These are phyloP conservation scores for Fusarium subtropicale DNA, from an alignment of 2,329 filamentous ascomycete species.

Conservation along the genomic window DNA sequence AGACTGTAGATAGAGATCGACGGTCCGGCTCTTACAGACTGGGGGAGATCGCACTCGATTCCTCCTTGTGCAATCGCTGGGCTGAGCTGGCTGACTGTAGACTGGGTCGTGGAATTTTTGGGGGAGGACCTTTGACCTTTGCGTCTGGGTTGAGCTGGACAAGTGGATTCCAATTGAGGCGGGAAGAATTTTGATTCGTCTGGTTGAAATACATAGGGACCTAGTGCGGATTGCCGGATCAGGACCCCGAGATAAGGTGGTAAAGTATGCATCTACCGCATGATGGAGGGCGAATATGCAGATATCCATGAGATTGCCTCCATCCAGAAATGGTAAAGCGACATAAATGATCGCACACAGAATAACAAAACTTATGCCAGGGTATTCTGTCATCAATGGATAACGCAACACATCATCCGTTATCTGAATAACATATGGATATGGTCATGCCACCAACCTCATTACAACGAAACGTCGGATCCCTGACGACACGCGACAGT, in stretches of 20 bases:
- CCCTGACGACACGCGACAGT: slow-evolving; percentile 40
- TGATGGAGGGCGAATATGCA: rapidly evolving
- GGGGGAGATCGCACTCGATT: slow-evolving; percentile 35
- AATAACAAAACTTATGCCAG: rapidly evolving
- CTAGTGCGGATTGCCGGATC: slow-evolving; percentile 12
- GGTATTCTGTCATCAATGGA: slow-evolving; percentile 2
- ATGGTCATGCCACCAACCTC: neutral
- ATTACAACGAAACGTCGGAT: slow-evolving; percentile 17
- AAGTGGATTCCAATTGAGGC: slow-evolving; percentile 18
- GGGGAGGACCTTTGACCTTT: slow-evolving; percentile 31
- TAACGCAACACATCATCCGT: too few relatives aligned
- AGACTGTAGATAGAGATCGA: slow-evolving; percentile 30
- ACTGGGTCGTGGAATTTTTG: slow-evolving; percentile 31
- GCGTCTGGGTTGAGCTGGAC: slow-evolving; percentile 22
- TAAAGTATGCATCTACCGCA: slow-evolving; percentile 12
- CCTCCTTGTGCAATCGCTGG: slow-evolving; percentile 23
- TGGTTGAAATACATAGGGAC: neutral
- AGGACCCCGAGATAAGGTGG: slow-evolving; percentile 31
- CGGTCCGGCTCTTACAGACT: slow-evolving; percentile 37
- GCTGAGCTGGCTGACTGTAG: neutral
- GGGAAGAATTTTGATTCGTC: slow-evolving; percentile 24
- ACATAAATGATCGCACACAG: neutral
- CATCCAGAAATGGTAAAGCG: rapidly evolving
- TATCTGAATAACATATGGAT: neutral
- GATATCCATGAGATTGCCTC: neutral